A percentile compares a stretch with the other conserved stretches of the same genome.
These are phyloP conservation scores for Tubosaeta sp. DNA, from an alignment of 768 basidiomycete genomes.

Conservation along the genomic window DNA sequence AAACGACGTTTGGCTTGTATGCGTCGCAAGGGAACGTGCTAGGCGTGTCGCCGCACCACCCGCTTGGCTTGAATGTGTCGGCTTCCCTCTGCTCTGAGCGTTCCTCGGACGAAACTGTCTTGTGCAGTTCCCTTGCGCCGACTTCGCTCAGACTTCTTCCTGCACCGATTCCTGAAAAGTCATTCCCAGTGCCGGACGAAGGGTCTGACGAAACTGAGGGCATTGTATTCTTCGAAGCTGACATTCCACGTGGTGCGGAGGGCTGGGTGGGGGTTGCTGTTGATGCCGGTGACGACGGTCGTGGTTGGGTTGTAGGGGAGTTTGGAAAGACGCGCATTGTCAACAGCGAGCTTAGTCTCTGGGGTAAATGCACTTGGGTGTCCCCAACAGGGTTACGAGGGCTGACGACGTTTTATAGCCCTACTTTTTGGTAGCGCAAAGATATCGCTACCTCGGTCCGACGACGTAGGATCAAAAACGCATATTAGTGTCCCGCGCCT, in stretches of 20 bases:
- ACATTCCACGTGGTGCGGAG: slow-evolving; percentile 26
- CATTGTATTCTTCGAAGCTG: slow-evolving; percentile 57
- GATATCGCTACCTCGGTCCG: slow-evolving; percentile 31
- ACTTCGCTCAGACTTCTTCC: slow-evolving; percentile 58
- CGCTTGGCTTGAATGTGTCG: slow-evolving; percentile 42
- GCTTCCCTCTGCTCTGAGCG: slow-evolving; percentile 42
- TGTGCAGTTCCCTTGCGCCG: slow-evolving; percentile 44
- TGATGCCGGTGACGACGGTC: slow-evolving; percentile 44
- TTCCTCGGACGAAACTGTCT: slow-evolving; percentile 14
- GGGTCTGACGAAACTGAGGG: slow-evolving; percentile 76
- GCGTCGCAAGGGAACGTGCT: slow-evolving; percentile 57
- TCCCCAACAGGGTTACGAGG: background rate
- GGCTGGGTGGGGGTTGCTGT: slow-evolving; percentile 53
- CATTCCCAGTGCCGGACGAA: slow-evolving; percentile 64
- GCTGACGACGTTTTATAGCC: slow-evolving; percentile 30
- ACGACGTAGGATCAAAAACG: slow-evolving; percentile 35
- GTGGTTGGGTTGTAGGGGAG: slow-evolving; percentile 61
- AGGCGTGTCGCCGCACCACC: slow-evolving; percentile 47
- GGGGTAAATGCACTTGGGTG: slow-evolving; percentile 36
- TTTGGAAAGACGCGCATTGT: slow-evolving; percentile 38
- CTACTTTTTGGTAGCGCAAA: slow-evolving; percentile 34
- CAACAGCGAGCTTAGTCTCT: slow-evolving; percentile 31
- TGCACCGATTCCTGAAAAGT: slow-evolving; percentile 44
- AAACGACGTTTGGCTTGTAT: slow-evolving; percentile 47
- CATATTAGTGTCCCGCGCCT: slow-evolving; percentile 51